Base-by-base conservation (phyloP, 2,329 filamentous ascomycete species). In the Fusarium vanettenii region DNA sequence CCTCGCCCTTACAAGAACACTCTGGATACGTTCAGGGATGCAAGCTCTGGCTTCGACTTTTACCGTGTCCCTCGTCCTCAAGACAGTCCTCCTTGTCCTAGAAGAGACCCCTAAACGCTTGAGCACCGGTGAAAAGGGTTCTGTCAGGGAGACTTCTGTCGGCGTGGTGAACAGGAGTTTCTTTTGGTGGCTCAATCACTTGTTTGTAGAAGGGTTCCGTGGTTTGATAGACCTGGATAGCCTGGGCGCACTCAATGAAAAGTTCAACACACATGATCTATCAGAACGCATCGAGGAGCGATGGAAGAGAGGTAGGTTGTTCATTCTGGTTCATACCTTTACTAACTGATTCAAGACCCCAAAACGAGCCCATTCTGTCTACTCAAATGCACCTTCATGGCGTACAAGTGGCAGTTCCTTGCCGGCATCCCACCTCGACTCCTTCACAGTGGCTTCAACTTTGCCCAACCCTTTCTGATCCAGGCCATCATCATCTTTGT, bases 391-490 rank as follows among this genome's bases (percentile, higher is more conserved):
- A 79, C 80, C 0, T 79, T 82, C 7, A 60, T 72, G 29, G 70
- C 80, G 0, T 80, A 80, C 60, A 80, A 77, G 25, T 75, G 76
- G 75, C 78, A 81, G 4, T 74, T 85, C 8, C 25, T 80, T 2
- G 76, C 79, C 1, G 80, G 79, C 0, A 76, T 86, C 5, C 45
- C 82, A 6, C 84, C 85, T 4, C 81, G 86, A 0, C 72, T 86
- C 3, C 78, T 80, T 11, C 81, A 81, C 27, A 81, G 80, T 1
- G 85, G 79, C 5, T 86, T 88, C 72, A 83, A 76, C 7, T 86
- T 87, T 62, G 81, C 83, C 6, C 86, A 88, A 41, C 86, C 86
- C 0, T 77, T 87, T 27, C 82, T 88, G 27, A 83, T 87, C 71
- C 79, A 81, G 31, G 76, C 80, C 2, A 74, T 82, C 1, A 79